Evolutionary conservation across 345 rosid genomes (phyloP).

Genomic region (Pistacia vera): DNA sequence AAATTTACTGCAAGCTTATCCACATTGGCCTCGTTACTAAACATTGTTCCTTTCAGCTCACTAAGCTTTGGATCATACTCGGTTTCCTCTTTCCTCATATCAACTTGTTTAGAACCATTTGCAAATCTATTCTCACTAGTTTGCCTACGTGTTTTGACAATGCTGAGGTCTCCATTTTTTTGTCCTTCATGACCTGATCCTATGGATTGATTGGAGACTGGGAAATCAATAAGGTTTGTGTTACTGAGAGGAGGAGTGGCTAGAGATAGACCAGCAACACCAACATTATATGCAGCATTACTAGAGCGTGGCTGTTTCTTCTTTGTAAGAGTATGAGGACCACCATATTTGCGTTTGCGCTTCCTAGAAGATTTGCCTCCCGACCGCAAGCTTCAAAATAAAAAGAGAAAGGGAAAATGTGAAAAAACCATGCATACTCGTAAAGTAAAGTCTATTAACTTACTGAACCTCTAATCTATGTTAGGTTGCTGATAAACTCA

Average conservation of each 20-base stretch:
- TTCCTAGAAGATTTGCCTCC: conserved; percentile 85
- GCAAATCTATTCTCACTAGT: conserved; percentile 47
- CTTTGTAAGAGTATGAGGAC: conserved; percentile 56
- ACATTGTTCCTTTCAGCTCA: conserved; percentile 64
- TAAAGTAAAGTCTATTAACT: conserved; percentile 2
- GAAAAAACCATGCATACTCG: neutral
- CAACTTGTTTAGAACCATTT: conserved; percentile 34
- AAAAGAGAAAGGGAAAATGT: conserved; percentile 1
- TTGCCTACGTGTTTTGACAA: conserved; percentile 33
- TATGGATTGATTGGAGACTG: conserved; percentile 30
- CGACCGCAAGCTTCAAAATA: conserved; percentile 58
- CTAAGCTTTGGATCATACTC: conserved; percentile 91
- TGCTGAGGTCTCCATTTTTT: conserved; percentile 35
- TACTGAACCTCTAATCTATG: neutral
- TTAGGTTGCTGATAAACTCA: neutral
- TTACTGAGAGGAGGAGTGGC: conserved; percentile 42
- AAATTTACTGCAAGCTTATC: conserved; percentile 50
- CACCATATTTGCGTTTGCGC: conserved; percentile 77
- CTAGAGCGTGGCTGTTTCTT: conserved; percentile 64
- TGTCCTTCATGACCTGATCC: conserved; percentile 37
- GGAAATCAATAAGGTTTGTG: conserved; percentile 35
- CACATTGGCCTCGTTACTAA: conserved; percentile 40
- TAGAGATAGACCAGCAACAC: conserved; percentile 39
- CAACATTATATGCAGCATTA: conserved; percentile 33
- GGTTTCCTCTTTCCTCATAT: conserved; percentile 44